phyloP scores from a whole-genome alignment of 805 yeast genomes.

The Candida palmyrensis region DNA sequence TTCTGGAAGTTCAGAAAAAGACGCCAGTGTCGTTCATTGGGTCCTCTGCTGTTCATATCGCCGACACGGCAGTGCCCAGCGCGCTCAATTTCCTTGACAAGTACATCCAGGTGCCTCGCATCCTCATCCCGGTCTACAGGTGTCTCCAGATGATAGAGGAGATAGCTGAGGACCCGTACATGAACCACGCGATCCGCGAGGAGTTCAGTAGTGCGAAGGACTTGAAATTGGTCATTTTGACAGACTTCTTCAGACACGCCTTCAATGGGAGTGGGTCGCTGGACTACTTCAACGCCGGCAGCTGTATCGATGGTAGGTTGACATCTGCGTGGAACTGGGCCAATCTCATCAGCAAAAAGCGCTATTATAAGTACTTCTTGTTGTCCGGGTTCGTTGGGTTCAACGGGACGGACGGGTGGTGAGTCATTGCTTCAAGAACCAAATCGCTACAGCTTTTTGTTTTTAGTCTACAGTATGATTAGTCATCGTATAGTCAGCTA shows the following conservation, averaged over 20 bases:
- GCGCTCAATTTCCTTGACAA: constrained; percentile 76
- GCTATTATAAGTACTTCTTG: constrained; percentile 56
- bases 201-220: constrained; percentile 55
- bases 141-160: constrained; percentile 52
- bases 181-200: constrained; percentile 46
- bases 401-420: constrained; percentile 66
- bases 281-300: constrained; percentile 78
- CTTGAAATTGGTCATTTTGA: constrained; percentile 43
- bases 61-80: constrained; percentile 82
- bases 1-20: constrained; percentile 57
- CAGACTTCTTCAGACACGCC: constrained; percentile 53
- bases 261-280: constrained; percentile 83
- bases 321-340: constrained; percentile 85
- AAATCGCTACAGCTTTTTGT: background rate
- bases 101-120: constrained; percentile 74
- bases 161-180: constrained; percentile 43
- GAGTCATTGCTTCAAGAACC: constrained; percentile 1
- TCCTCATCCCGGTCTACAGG: constrained; percentile 66
- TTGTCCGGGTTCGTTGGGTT: constrained; percentile 71
- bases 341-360: constrained; percentile 60
- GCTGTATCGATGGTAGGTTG: constrained; percentile 77
- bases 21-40: constrained; percentile 71
- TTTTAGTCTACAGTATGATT: no score
- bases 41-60: constrained; percentile 72
- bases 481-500: no score